phyloP scores from a whole-genome alignment of 495 filamentous ascomycete genomes.

The Haplographium delicatum region DNA sequence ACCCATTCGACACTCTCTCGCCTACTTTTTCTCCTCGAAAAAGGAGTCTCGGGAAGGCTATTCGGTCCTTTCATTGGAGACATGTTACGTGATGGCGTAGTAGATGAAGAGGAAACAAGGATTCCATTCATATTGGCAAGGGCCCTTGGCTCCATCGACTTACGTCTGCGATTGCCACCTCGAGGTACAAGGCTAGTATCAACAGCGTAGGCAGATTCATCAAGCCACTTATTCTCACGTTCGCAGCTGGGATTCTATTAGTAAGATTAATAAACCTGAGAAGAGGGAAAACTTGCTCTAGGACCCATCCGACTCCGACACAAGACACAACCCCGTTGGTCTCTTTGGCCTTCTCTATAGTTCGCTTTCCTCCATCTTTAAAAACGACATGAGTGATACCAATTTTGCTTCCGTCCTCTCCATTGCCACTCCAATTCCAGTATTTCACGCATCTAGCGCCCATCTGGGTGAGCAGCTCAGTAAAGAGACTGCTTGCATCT shows the following conservation, averaged over 20 bases:
- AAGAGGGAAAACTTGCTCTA: conserved; percentile 58
- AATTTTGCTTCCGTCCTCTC: conserved; percentile 43
- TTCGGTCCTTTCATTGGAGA: conserved; percentile 29
- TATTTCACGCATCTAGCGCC: conserved; percentile 77
- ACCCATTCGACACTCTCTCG: conserved; percentile 49
- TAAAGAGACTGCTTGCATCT: conserved; percentile 78
- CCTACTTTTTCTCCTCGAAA: conserved; percentile 38
- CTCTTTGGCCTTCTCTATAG: conserved; percentile 78
- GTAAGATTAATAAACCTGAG: background rate
- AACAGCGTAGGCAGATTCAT: conserved; percentile 63
- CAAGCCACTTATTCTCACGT: conserved; percentile 68
- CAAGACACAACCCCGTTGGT: conserved; percentile 71
- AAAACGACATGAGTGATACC: conserved; percentile 94
- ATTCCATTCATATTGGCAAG: conserved; percentile 69
- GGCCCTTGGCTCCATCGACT: conserved; percentile 86
- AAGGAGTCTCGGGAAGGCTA: conserved; percentile 16
- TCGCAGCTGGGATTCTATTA: conserved; percentile 57
- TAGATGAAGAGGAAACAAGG: conserved; percentile 36
- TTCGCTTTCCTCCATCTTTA: conserved; percentile 85
- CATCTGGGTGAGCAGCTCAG: conserved; percentile 75
- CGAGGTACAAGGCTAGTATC: conserved; percentile 69
- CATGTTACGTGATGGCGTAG: conserved; percentile 32
- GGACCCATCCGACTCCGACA: conserved; percentile 83
- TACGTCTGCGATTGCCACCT: conserved; percentile 71
- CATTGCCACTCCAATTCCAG: conserved; percentile 76